Evolutionary conservation across 805 yeast genomes (phyloP), one percentile per base, ranked within the genome.

Genomic region (Candida khao-thaluensis): DNA sequence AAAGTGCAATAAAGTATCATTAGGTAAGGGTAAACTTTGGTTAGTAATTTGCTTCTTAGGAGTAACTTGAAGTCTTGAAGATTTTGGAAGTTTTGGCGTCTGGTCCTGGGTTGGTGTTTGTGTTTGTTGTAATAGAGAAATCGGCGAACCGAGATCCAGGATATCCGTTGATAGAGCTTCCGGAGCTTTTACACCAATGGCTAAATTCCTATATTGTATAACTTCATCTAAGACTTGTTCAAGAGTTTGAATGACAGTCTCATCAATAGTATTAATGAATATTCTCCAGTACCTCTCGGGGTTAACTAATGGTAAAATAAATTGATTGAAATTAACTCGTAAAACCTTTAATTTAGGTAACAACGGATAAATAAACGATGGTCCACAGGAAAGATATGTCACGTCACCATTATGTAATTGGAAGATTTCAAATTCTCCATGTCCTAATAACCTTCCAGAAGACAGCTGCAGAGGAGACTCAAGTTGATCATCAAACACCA

Each of bases 251-350:
- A 71, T 44, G 2, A 55, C 53, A 7, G 45, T 39, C 1, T 41
- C 36, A 31, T 68, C 65, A 3, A 52, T 56, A 0, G 71, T 52
- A 31, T 57, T 60, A 5, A 76, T 49, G 24, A 63, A 59, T 7
- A 77, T 66, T 42, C 71, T 71, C 95, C 95, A 86, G 57, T 78
- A 84, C 50, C 91, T 64, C 45, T 79, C 82, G 0, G 95, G 95
- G 50, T 84, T 85, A 18, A 77, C 77, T 41, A 86, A 69, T 0
- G 88, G 81, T 12, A 85, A 55, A 2, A 82, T 68, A 48, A 81
- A 82, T 48, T 72, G 74, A 35, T 66, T 66, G 33, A 42, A 45
- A 16, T 64, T 61, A 8, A 73, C 68, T 49, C 85, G 64, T 43
- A 83, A 57, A 2, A 86, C 67, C 49, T 78, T 75, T 38, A 82